Percentiles rank a stretch among this genome's conserved stretches.
Conservation (phyloP, 2,329 filamentous ascomycete genomes). For the Cryphonectria radicalis region DNA sequence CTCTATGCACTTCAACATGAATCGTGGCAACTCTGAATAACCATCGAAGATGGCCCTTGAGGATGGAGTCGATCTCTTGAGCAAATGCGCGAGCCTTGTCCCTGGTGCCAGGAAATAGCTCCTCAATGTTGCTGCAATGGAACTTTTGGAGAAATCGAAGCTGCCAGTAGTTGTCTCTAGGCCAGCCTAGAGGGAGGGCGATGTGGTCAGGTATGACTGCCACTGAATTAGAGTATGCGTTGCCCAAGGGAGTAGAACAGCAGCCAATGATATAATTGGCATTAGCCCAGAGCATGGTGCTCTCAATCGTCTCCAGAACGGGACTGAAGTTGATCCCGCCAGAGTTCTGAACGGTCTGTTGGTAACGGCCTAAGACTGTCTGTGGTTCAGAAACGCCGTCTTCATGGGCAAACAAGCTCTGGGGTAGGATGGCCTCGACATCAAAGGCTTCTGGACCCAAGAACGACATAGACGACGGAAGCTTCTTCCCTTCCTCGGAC, state of each 20-base stretch:
- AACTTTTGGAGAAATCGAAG: slow-evolving; percentile 28
- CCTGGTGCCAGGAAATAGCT: slow-evolving; percentile 2
- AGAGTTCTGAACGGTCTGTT: background rate
- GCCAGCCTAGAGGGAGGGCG: slow-evolving; percentile 32
- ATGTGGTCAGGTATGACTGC: slow-evolving; percentile 32
- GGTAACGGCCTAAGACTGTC: background rate
- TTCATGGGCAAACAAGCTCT: slow-evolving; percentile 6
- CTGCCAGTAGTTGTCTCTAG: slow-evolving; percentile 34
- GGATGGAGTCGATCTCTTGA: background rate
- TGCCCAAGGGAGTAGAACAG: slow-evolving; percentile 25
- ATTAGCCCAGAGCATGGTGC: slow-evolving; percentile 30
- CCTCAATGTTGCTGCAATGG: background rate
- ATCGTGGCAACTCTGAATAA: slow-evolving; percentile 29
- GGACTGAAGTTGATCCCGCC: background rate
- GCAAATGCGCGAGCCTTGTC: slow-evolving; percentile 11
- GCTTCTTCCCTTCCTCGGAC: background rate
- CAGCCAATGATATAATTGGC: slow-evolving; percentile 32
- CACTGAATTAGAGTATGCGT: background rate
- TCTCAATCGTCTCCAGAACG: slow-evolving; percentile 18
- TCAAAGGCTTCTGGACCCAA: slow-evolving; percentile 1
- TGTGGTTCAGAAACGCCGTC: background rate
- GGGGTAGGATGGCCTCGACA: background rate
- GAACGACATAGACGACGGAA: background rate
- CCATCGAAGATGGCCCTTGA: slow-evolving; percentile 30
- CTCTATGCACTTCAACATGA: background rate